Evolutionary conservation across 2,329 filamentous ascomycete species (phyloP).

Genomic region (Phaeosphaeriaceae sp.): DNA sequence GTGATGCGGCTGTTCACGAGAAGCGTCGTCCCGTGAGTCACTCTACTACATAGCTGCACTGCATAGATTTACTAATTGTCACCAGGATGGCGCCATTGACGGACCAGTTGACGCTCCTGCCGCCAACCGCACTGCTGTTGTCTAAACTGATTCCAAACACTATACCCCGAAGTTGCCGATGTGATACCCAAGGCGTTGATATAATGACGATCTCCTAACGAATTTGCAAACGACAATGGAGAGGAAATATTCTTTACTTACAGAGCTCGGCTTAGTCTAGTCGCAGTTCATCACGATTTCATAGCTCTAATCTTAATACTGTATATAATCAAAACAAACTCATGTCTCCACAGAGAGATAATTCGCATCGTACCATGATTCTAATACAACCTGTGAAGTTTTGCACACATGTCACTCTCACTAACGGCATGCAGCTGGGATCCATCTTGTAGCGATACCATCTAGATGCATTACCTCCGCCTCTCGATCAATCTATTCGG

Average conservation of each 20-base stretch:
- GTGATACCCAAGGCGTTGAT: background rate
- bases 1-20: constrained; percentile 37
- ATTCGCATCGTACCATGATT: too few relatives aligned
- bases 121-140: background rate
- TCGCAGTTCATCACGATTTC: background rate
- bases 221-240: background rate
- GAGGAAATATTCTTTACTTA: background rate
- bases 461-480: background rate
- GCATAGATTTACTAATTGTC: too few relatives aligned
- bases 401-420: too few relatives aligned
- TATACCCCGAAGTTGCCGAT: background rate
- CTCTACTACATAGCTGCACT: background rate
- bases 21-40: constrained; percentile 18
- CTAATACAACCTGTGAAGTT: too few relatives aligned
- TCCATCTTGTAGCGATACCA: too few relatives aligned
- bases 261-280: background rate
- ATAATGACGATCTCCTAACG: background rate
- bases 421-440: too few relatives aligned
- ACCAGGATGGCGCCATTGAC: background rate
- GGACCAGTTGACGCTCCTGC: background rate
- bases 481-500: background rate
- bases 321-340: background rate
- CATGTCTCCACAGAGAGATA: too few relatives aligned
- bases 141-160: background rate
- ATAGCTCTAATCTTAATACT: background rate